A percentile compares a stretch with the other conserved stretches of the same genome.
These are phyloP conservation scores for Leccinum boreale DNA, from an alignment of 768 basidiomycete species.

Conservation along the genomic window DNA sequence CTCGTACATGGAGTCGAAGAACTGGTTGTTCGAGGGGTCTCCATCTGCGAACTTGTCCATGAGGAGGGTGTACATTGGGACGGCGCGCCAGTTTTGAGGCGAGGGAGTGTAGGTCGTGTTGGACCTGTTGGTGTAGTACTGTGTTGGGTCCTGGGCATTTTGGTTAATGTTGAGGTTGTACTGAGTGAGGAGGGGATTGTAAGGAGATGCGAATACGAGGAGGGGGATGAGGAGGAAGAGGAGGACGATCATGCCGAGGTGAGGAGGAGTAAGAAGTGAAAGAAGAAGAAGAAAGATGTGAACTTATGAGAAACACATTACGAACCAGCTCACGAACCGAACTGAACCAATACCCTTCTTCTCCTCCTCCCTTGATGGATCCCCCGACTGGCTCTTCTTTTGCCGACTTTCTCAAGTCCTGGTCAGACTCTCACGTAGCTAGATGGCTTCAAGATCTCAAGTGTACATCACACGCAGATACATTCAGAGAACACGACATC, in stretches of 20 bases:
- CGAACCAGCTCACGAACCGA: background rate
- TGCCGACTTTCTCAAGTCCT: constrained; percentile 62
- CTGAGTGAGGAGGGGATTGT: constrained; percentile 57
- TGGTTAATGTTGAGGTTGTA: constrained; percentile 82
- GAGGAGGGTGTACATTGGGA: constrained; percentile 79
- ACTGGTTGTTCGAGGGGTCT: constrained; percentile 90
- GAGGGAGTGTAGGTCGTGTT: constrained; percentile 73
- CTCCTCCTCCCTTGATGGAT: background rate
- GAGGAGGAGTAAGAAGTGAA: background rate
- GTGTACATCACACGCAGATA: constrained; percentile 61
- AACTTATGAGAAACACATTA: background rate
- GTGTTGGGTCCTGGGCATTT: constrained; percentile 59
- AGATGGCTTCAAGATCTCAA: constrained; percentile 78
- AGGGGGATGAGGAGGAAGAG: constrained; percentile 23
- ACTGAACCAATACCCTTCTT: background rate
- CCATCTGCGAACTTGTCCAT: constrained; percentile 95
- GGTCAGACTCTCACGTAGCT: constrained; percentile 68
- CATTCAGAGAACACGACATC: constrained; percentile 86
- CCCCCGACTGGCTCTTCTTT: constrained; percentile 61
- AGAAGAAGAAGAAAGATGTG: background rate
- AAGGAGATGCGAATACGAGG: constrained; percentile 59
- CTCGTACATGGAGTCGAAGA: constrained; percentile 75
- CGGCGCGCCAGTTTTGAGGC: constrained; percentile 79
- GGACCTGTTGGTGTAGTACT: constrained; percentile 61
- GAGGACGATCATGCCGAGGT: background rate